Conservation (phyloP, 352 stramenopile species). For the Phytophthora vignae region DNA sequence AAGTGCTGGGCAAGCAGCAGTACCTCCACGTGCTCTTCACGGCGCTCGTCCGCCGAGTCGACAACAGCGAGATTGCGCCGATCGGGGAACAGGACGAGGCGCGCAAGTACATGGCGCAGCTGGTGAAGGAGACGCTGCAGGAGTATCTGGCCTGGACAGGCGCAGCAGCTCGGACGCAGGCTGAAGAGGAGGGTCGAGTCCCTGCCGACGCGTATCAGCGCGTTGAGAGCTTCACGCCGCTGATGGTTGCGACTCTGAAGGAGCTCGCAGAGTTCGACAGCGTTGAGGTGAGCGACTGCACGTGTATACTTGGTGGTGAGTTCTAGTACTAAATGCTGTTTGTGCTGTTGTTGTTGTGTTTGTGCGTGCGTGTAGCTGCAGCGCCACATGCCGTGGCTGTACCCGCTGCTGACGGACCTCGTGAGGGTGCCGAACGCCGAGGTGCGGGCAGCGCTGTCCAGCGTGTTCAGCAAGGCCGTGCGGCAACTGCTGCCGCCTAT, state of each 20-base stretch:
- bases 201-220: slow-evolving; percentile 63
- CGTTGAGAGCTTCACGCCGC: slow-evolving; percentile 56
- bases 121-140: slow-evolving; percentile 67
- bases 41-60: slow-evolving; percentile 33
- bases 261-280: slow-evolving; percentile 60
- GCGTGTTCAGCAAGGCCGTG: slow-evolving; percentile 75
- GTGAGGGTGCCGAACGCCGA: slow-evolving; percentile 71
- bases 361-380: slow-evolving; percentile 52
- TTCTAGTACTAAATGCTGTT: background rate
- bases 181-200: slow-evolving; percentile 25
- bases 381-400: slow-evolving; percentile 80
- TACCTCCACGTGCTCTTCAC: slow-evolving; percentile 77
- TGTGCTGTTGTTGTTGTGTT: background rate
- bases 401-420: slow-evolving; percentile 77
- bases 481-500: slow-evolving; percentile 60
- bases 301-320: background rate
- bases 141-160: slow-evolving; percentile 79
- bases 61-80: slow-evolving; percentile 34
- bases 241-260: slow-evolving; percentile 61
- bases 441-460: slow-evolving; percentile 66
- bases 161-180: slow-evolving; percentile 12
- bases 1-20: slow-evolving; percentile 81
- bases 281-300: slow-evolving; percentile 51
- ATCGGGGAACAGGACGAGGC: slow-evolving; percentile 67
- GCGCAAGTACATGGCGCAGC: slow-evolving; percentile 67